A percentile compares a stretch with the other conserved stretches of the same genome.
These are phyloP conservation scores for Neodidymelliopsis sp. DNA, from an alignment of 2,329 filamentous ascomycete species.

Conservation along the genomic window DNA sequence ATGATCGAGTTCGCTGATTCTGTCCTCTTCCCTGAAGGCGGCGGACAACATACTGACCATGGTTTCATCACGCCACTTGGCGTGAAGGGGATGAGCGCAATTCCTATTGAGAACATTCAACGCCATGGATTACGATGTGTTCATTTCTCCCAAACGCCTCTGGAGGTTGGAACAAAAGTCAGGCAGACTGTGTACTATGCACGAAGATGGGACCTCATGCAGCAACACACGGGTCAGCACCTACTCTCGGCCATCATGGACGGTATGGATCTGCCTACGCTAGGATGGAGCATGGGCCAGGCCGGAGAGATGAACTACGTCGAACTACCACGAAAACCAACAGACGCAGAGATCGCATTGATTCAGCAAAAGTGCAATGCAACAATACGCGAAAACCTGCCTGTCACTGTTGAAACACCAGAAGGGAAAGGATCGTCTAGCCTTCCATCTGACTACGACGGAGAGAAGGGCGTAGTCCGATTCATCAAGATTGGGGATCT, in stretches of 20 bases:
- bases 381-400: slow-evolving; percentile 35
- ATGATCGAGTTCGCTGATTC: slow-evolving; percentile 44
- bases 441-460: slow-evolving; percentile 42
- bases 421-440: slow-evolving; percentile 35
- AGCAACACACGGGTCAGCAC: slow-evolving; percentile 47
- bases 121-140: slow-evolving; percentile 65
- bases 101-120: slow-evolving; percentile 41
- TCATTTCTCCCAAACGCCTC: slow-evolving; percentile 85
- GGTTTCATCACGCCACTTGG: slow-evolving; percentile 36
- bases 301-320: slow-evolving; percentile 46
- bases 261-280: slow-evolving; percentile 36
- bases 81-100: slow-evolving; percentile 20
- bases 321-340: slow-evolving; percentile 41
- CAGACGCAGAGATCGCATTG: slow-evolving; percentile 30
- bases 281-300: slow-evolving; percentile 44
- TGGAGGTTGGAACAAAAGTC: slow-evolving; percentile 71
- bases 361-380: slow-evolving; percentile 42
- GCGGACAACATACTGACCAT: slow-evolving; percentile 44
- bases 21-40: slow-evolving; percentile 45
- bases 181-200: slow-evolving; percentile 39
- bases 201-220: slow-evolving; percentile 46
- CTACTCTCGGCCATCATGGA: slow-evolving; percentile 46
- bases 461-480: slow-evolving; percentile 41
- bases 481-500: slow-evolving; percentile 45
- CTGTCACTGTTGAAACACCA: slow-evolving; percentile 43